Evolutionary conservation across 2,329 filamentous ascomycete genomes (phyloP).

Genomic region (Aspergillus aculeatus): DNA sequence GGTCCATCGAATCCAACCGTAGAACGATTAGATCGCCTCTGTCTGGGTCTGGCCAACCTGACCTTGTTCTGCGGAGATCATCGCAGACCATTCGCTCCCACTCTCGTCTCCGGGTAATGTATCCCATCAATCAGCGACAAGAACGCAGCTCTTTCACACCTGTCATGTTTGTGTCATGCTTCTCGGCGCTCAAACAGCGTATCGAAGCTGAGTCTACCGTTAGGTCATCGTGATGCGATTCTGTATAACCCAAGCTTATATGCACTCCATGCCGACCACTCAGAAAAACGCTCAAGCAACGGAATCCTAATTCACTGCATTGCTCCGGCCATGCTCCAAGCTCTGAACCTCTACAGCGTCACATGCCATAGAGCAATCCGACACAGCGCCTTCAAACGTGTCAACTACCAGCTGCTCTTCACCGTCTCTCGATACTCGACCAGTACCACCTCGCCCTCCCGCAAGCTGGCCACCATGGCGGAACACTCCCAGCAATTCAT

Average conservation of each 20-base stretch:
- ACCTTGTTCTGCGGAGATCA: neutral
- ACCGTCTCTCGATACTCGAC: neutral
- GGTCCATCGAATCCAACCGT: too few relatives aligned
- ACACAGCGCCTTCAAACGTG: neutral
- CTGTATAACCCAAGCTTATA: neutral
- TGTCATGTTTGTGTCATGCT: neutral
- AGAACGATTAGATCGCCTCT: too few relatives aligned
- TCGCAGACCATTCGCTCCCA: too few relatives aligned
- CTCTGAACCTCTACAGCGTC: neutral
- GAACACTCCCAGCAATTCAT: neutral
- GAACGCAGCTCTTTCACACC: neutral
- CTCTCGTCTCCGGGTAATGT: neutral
- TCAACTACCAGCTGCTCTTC: neutral
- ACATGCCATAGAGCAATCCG: neutral
- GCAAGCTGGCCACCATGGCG: slow-evolving; percentile 1
- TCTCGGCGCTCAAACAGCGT: neutral
- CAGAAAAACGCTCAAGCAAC: too few relatives aligned
- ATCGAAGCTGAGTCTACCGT: too few relatives aligned
- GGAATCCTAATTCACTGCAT: too few relatives aligned
- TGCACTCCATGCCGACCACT: neutral
- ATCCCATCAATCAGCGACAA: neutral
- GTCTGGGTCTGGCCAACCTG: too few relatives aligned
- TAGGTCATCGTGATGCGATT: neutral
- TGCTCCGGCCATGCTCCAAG: neutral
- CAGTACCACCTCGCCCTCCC: neutral